Evolutionary conservation across 2,329 filamentous ascomycete species (phyloP), one percentile per base, ranked within the genome.

Genomic region (Stenocarpella maydis): DNA sequence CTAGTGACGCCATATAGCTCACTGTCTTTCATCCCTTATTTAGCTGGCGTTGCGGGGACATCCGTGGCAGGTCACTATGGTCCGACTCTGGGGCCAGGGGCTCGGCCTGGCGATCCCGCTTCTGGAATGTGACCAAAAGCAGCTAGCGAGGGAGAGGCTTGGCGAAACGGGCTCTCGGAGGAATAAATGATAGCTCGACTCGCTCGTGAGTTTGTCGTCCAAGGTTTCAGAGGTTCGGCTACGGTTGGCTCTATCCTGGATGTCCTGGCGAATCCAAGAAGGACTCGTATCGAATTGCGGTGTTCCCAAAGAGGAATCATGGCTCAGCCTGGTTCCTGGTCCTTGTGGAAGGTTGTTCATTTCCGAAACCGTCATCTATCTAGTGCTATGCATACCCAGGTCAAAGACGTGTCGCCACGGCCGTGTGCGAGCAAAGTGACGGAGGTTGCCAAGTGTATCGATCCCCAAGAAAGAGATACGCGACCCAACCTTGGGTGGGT

Each of bases 71-170:
- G n/a, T 1, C 19, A n/a, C 14, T 28, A 37, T 24, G 58, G n/a
- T n/a, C n/a, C n/a, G n/a, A 26, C 28, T 19, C 43, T 28, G 34
- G 28, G 58, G n/a, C n/a, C 58, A 37, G 34, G 43, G 58, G 43
- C 58, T 4, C 19, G 58, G 28, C 58, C 43, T 4, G 28, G 58
- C 43, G 58, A 37, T 49, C 58, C 58, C 43, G 58, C n/a, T 24
- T 49, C 19, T 63, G 37, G 58, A 49, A 14, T 21, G 8, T 24
- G 26, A 47, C 19, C 41, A 41, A 49, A 34, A 21, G 58, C 19
- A 12, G 43, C 41, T 49, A 37, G 58, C 19, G 3, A 24, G 43
- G 41, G 3, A n/a, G 19, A 37, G 28, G 12, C 41, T 63, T 63
- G 58, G 58, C 41, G 6, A 19, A 14, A 55, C 52, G 28, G 24